phyloP scores from a whole-genome alignment of 202 grass and related monocot species.

The Carex arenaria region DNA sequence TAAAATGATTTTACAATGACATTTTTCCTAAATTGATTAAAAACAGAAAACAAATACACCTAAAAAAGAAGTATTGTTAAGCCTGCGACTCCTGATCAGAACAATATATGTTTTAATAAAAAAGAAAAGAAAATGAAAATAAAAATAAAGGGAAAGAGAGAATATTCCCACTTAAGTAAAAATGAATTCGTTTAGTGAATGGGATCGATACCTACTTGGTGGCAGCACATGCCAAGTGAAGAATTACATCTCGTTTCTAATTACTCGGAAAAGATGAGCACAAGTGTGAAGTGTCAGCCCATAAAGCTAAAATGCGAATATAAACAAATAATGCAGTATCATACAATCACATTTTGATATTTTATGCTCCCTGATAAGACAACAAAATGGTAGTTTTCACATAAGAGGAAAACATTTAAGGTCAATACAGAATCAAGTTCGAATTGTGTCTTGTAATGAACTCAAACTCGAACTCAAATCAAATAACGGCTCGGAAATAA shows the following conservation, averaged over 20 bases:
- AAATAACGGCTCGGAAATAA: background rate
- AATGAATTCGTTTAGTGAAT: too few relatives aligned
- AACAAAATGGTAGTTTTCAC: background rate
- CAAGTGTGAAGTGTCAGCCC: background rate
- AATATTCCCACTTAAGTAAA: background rate
- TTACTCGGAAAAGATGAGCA: background rate
- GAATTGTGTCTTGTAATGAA: background rate
- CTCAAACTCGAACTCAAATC: background rate
- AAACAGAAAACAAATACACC: too few relatives aligned
- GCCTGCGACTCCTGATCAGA: too few relatives aligned
- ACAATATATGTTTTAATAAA: too few relatives aligned
- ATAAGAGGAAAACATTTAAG: background rate
- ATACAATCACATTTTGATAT: background rate
- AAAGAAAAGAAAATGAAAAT: too few relatives aligned
- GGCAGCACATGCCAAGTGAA: background rate
- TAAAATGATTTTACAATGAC: too few relatives aligned
- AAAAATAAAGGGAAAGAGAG: background rate
- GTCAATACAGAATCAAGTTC: constrained; percentile 1
- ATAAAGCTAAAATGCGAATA: background rate
- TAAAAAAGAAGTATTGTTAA: too few relatives aligned
- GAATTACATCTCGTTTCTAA: background rate
- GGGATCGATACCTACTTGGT: background rate
- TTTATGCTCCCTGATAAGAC: background rate
- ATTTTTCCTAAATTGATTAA: too few relatives aligned
- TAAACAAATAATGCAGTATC: background rate